Conservation (phyloP, 2,329 filamentous ascomycete genomes). For the Neobulgaria alba region DNA sequence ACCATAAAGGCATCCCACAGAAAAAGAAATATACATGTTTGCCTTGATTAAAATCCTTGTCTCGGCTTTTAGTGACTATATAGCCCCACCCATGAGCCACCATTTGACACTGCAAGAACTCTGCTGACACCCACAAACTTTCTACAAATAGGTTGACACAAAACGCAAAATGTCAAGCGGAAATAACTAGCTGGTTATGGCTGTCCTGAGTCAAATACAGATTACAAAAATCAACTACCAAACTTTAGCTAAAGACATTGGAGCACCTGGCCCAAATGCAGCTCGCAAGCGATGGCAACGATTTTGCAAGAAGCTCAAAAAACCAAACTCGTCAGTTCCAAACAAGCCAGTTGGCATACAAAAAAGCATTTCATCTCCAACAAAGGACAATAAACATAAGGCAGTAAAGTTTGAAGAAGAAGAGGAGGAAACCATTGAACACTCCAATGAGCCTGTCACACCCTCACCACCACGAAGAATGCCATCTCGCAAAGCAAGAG, state of each 20-base stretch:
- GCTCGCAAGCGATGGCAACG: neutral
- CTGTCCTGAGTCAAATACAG: neutral
- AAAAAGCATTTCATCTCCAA: neutral
- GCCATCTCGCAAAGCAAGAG: neutral
- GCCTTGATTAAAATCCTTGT: no score
- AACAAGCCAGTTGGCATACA: neutral
- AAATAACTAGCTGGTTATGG: neutral
- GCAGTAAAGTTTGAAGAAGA: neutral
- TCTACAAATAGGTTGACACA: no score
- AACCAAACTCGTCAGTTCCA: neutral
- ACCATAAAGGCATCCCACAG: no score
- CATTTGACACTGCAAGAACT: no score
- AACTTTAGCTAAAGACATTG: neutral
- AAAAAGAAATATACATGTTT: no score
- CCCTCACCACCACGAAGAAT: neutral
- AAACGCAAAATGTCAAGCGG: neutral
- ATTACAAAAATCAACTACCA: neutral
- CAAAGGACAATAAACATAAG: neutral
- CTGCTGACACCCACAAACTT: no score
- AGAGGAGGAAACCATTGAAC: neutral
- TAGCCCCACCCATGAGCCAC: no score
- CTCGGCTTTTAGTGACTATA: no score
- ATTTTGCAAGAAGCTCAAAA: neutral
- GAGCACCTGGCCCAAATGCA: neutral
- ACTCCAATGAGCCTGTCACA: neutral